Conservation (phyloP, 306 rosid species). For the Quercus berberidifolia region DNA sequence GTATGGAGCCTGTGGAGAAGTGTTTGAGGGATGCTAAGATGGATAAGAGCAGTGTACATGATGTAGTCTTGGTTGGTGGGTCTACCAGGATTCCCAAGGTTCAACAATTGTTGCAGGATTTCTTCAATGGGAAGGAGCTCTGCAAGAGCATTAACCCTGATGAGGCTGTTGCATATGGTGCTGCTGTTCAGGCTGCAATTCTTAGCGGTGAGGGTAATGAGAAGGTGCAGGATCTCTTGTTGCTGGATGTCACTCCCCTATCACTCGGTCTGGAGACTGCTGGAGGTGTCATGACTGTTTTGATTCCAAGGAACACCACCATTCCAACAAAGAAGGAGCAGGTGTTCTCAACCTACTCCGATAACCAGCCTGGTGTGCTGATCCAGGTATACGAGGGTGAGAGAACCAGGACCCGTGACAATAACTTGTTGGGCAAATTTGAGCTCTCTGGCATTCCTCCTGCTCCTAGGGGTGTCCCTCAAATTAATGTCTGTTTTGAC, state of each 20-base stretch:
- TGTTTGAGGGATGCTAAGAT: slow-evolving; percentile 56
- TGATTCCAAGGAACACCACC: slow-evolving; percentile 54
- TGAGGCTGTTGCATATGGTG: slow-evolving; percentile 61
- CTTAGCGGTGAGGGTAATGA: slow-evolving; percentile 54
- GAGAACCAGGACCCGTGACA: slow-evolving; percentile 49
- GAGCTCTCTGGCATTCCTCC: slow-evolving; percentile 55
- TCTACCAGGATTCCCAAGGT: slow-evolving; percentile 57
- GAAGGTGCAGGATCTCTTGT: slow-evolving; percentile 48
- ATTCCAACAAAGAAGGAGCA: slow-evolving; percentile 61
- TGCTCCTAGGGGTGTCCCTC: slow-evolving; percentile 59
- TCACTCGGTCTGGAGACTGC: slow-evolving; percentile 56
- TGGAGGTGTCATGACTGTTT: slow-evolving; percentile 55
- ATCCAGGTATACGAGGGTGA: slow-evolving; percentile 60
- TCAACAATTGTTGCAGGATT: slow-evolving; percentile 50
- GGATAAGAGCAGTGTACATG: slow-evolving; percentile 48
- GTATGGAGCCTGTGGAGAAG: slow-evolving; percentile 50
- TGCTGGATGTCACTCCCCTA: slow-evolving; percentile 54
- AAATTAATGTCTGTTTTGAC: slow-evolving; percentile 46
- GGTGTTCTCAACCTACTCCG: slow-evolving; percentile 52
- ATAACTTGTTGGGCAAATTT: slow-evolving; percentile 52
- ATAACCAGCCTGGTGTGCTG: slow-evolving; percentile 57
- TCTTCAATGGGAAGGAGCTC: slow-evolving; percentile 51
- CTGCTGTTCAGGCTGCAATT: slow-evolving; percentile 61
- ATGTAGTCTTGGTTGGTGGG: slow-evolving; percentile 59
- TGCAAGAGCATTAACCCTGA: slow-evolving; percentile 58